Conservation (phyloP, 2,329 filamentous ascomycete species). For the Basipetospora sp. region DNA sequence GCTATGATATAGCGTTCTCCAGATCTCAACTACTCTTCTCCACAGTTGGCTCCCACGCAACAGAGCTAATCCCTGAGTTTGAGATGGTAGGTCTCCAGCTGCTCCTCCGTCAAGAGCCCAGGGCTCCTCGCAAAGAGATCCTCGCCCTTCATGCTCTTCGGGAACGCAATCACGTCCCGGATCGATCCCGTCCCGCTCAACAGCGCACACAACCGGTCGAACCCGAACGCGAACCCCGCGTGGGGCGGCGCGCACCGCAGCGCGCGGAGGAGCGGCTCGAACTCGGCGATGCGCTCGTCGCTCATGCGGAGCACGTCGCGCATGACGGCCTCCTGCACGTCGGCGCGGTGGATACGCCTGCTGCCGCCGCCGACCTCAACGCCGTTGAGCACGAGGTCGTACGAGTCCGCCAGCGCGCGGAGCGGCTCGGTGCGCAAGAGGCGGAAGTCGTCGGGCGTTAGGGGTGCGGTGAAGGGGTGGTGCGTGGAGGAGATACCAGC, state of each 20-base stretch:
- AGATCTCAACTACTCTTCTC: too few species aligned
- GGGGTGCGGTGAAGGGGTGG: constrained; percentile 88
- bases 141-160: constrained; percentile 81
- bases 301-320: constrained; percentile 69
- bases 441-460: constrained; percentile 56
- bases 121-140: constrained; percentile 74
- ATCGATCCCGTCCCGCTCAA: constrained; percentile 66
- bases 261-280: constrained; percentile 71
- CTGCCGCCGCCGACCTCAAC: constrained; percentile 88
- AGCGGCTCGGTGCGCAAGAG: constrained; percentile 59
- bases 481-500: constrained; percentile 78
- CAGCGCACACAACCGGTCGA: constrained; percentile 71
- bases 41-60: too few species aligned
- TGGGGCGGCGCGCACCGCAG: constrained; percentile 78
- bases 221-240: constrained; percentile 82
- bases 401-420: constrained; percentile 67
- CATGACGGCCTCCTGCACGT: constrained; percentile 74
- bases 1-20: too few species aligned
- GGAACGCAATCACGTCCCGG: constrained; percentile 89
- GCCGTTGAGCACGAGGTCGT: constrained; percentile 91
- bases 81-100: constrained; percentile 34
- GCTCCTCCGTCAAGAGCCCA: constrained; percentile 45
- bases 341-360: constrained; percentile 73
- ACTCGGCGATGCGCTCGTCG: constrained; percentile 57
- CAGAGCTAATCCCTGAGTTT: constrained; percentile 13